These are phyloP conservation scores for Lomentospora prolificans DNA, from an alignment of 2,329 filamentous ascomycete species.

Conservation along the genomic window DNA sequence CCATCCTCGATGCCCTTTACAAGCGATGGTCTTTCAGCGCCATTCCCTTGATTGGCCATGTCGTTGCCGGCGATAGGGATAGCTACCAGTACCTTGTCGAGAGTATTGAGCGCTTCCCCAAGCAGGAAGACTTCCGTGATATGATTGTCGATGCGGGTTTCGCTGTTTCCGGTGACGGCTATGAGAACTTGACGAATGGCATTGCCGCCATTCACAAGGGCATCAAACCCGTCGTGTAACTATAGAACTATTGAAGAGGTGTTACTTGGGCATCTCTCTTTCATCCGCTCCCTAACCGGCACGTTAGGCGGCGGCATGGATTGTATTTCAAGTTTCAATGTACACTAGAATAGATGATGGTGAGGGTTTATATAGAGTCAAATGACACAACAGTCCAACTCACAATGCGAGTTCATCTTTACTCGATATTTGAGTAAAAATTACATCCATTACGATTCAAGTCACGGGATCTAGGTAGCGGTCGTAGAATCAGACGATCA, in stretches of 20 bases:
- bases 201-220: slow-evolving; percentile 96
- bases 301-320: too few relatives aligned
- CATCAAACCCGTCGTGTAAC: slow-evolving; percentile 57
- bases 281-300: too few relatives aligned
- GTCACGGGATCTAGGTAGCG: not conserved
- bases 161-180: slow-evolving; percentile 68
- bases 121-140: slow-evolving; percentile 69
- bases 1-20: slow-evolving; percentile 74
- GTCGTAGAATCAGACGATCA: not conserved
- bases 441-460: not conserved
- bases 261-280: not conserved
- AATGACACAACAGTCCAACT: not conserved
- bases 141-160: slow-evolving; percentile 86
- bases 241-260: not conserved
- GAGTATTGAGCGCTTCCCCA: slow-evolving; percentile 90
- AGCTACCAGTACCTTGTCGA: slow-evolving; percentile 98
- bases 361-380: not conserved
- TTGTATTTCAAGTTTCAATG: too few relatives aligned
- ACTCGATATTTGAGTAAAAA: not conserved
- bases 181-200: slow-evolving; percentile 83
- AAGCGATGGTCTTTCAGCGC: slow-evolving; percentile 93
- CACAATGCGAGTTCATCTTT: not conserved
- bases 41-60: slow-evolving; percentile 88
- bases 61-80: slow-evolving; percentile 87
- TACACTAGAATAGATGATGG: not conserved